Evolutionary conservation across 495 filamentous ascomycete species (phyloP), one percentile per base, ranked within the genome.

Genomic region (Penicillium manginii): DNA sequence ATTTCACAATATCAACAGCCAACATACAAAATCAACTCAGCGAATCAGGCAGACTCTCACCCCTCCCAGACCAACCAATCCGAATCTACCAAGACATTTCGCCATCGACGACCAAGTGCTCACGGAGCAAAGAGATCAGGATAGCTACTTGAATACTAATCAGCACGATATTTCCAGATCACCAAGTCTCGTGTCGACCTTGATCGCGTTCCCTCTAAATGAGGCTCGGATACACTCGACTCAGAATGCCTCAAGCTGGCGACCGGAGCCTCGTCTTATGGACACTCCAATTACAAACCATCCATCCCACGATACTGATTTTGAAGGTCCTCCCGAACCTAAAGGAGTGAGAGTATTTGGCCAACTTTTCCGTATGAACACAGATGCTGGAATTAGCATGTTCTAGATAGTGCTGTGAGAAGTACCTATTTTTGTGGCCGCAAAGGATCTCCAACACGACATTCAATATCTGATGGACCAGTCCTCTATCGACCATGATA

Each of bases 91-190:
- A n/a, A 43, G 57, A 32, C 56, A 50, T 10, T 67, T 62, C 22
- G 65, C 61, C 0, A 51, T 67, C 40, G 66, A 68, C 33, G 63
- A 64, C 26, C 58, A 66, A 56, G 15, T 58, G 10, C 57, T 58
- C 29, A 43, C 29, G 39, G 51, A 62, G 33, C 18, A 48, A 31
- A 50, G 17, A 4, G 21, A 17, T 40, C 43, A 3, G 4, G 22
- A 31, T 37, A 21, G 14, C 10, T 9, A 3, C 2, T 29, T 15
- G 1, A 11, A 15, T n/a, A 31, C 43, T 5, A 11, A 21, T 31
- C 17, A 12, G 14, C 46, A 2, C 1, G 21, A 9, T 17, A 14
- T 3, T 9, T 29, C 19, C 18, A 42, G 39, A 12, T 42, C 46
- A 3, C 31, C 53, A 37, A 58, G 51, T 42, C 55, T 51, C n/a